Base-by-base conservation (phyloP, 345 rosid species). In the Luvunga scandens region DNA sequence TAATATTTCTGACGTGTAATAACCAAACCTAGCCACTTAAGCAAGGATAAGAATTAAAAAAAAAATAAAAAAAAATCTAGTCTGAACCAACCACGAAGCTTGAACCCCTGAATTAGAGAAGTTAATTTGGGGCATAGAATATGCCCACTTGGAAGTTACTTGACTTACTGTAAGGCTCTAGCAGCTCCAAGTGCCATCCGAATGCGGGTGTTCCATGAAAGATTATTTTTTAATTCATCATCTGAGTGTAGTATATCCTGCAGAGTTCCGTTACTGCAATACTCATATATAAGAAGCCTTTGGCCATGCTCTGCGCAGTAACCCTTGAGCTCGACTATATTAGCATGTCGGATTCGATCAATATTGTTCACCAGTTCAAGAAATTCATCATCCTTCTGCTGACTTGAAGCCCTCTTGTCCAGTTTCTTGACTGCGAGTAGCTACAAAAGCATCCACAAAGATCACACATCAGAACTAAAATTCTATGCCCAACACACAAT, bases 221-320 rank as follows among this genome's bases (percentile, higher is more conserved):
- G 87, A 24, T 85, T 82, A 81, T 73, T 86, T 81, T 82, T 93
- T 62, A 87, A 83, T 31, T 93, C 98, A 78, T 90, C 98, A 67
- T 94, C 99, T 28, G 90, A 89, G 82, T 91, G 97, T 68, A 97
- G 88, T 3, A 87, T 90, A 63, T 94, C 98, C 73, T 94, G 98
- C 73, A 97, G 81, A 1, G 97, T 87, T 65, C 99, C 97, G 45
- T 86, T 89, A 76, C 94, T 89, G 85, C 96, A 97, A 68, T 94
- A 94, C 85, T 97, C 98, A 34, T 87, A 93, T 72, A 94, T 86
- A 77, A 97, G 85, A 85, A 97, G 98, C 86, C 93, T 91, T 84
- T 97, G 91, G 34, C 88, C 93, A 76, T 94, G 97, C 90, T 94
- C 99, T 42, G 98, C 92, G 86, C 98, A 97, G 86, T 90, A 97